Conservation (phyloP, 257 asterid genomes). For the Solanum chiquidenum region DNA sequence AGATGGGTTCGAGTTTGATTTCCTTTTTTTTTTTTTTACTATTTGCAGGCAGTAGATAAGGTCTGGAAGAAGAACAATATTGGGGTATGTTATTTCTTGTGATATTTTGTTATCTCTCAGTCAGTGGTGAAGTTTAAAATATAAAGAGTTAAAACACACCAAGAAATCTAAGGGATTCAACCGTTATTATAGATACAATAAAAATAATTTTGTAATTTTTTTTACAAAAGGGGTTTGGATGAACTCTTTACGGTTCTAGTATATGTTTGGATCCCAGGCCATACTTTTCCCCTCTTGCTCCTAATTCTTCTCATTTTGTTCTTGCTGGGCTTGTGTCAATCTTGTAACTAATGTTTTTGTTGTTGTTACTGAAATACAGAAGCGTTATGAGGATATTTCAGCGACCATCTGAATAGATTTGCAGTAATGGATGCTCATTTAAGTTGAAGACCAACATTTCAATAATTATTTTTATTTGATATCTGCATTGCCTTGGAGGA, state of each 20-base stretch:
- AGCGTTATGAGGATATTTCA: constrained; percentile 31
- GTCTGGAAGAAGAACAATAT: constrained; percentile 26
- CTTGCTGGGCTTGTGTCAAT: not conserved
- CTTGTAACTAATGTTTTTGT: not conserved
- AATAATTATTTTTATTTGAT: not conserved
- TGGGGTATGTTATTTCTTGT: constrained; percentile 16
- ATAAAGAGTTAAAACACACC: no score
- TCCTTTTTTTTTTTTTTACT: not conserved
- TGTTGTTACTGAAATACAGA: constrained; percentile 13
- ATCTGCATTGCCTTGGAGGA: not conserved
- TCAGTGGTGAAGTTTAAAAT: no score
- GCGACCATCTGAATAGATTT: constrained; percentile 18
- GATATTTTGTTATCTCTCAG: no score
- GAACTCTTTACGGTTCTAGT: not conserved
- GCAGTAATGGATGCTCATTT: not conserved
- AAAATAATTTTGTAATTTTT: no score
- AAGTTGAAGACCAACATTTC: not conserved
- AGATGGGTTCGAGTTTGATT: not conserved
- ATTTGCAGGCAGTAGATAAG: constrained; percentile 30
- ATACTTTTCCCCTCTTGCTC: not conserved
- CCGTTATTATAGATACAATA: not conserved
- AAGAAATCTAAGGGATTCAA: no score
- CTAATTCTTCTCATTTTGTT: not conserved
- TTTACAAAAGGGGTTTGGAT: no score
- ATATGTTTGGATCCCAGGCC: not conserved